phyloP scores from a whole-genome alignment of 2,329 filamentous ascomycete genomes.

The Colletotrichum cuscutae region DNA sequence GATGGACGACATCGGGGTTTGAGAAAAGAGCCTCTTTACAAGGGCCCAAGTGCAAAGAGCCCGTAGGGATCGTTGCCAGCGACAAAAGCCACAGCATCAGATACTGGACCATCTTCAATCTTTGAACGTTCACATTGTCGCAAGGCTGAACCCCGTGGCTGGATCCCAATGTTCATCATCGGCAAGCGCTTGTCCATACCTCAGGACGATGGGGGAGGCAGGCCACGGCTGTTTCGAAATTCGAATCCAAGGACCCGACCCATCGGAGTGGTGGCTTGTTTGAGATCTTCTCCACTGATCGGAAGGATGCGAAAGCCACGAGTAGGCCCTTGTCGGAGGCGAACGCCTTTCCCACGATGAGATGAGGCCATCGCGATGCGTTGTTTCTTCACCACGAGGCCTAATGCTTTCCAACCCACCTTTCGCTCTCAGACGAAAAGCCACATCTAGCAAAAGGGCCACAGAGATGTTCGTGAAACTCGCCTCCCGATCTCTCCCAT shows the following conservation, averaged over 20 bases:
- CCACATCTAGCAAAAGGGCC: slow-evolving; percentile 21
- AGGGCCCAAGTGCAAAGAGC: not conserved
- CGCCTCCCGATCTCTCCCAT: not conserved
- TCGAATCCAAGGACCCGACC: not conserved
- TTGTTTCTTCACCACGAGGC: not conserved
- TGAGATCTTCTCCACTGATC: not conserved
- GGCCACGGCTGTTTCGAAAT: slow-evolving; percentile 10
- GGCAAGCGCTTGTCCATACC: too few species aligned
- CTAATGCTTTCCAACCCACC: not conserved
- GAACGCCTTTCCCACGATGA: not conserved
- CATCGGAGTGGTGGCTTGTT: slow-evolving; percentile 5
- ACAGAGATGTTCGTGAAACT: slow-evolving; percentile 19
- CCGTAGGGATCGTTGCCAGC: not conserved
- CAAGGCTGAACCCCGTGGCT: not conserved
- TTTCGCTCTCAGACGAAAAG: slow-evolving; percentile 7
- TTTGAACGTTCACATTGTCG: not conserved
- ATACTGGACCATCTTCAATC: not conserved
- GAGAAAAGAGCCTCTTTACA: not conserved
- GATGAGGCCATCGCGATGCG: not conserved
- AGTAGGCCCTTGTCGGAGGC: not conserved
- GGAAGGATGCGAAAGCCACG: not conserved
- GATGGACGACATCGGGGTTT: not conserved
- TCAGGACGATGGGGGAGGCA: not conserved
- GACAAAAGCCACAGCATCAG: not conserved
- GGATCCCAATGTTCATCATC: not conserved